Evolutionary conservation across 441 rosid genomes (phyloP), one percentile per base, ranked within the genome.

Genomic region (Kokia cookei): DNA sequence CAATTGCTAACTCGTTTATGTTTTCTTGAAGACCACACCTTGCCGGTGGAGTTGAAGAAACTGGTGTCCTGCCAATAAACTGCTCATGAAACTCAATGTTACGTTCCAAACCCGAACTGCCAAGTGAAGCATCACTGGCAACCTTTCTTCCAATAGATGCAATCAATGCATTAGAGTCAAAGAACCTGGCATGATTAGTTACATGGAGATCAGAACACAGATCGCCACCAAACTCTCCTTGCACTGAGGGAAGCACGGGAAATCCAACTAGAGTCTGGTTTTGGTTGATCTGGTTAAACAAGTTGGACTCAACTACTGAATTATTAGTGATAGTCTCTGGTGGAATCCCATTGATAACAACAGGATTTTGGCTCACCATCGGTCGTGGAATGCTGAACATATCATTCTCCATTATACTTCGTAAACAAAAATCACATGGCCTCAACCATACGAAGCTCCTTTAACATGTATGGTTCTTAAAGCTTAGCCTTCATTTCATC

Each of bases 11-110:
- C 70, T 74, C 69, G 47, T 85, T 61, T n/a, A 71, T 64, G 78
- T 82, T 84, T 73, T 88, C 94, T 73, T 85, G 93, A 76, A 81
- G 83, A 70, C 76, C 77, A 68, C 73, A 77, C 73, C 90, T 87
- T 51, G 89, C 40, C 10, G 85, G 77, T 37, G 83, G 83, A 57
- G 86, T 5, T 42, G 82, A 47, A 10, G 84, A 82, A 73, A 81
- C 69, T 42, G 81, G 75, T n/a, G 77, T 75, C 72, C 82, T 85
- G 14, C 80, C 81, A 45, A 66, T 77, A 68, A 67, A 75, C 50
- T 83, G 88, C 50, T 82, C 86, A 8, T 85, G 84, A 73, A 90
- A 77, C 62, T 77, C 76, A 5, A 73, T 7, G 29, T 65, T 76
- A 72, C 60, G 75, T 71, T 76, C 59, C 29, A 73, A 72, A 69